Conservation (phyloP, 2,329 filamentous ascomycete species). For the Aspergillus sp. region DNA sequence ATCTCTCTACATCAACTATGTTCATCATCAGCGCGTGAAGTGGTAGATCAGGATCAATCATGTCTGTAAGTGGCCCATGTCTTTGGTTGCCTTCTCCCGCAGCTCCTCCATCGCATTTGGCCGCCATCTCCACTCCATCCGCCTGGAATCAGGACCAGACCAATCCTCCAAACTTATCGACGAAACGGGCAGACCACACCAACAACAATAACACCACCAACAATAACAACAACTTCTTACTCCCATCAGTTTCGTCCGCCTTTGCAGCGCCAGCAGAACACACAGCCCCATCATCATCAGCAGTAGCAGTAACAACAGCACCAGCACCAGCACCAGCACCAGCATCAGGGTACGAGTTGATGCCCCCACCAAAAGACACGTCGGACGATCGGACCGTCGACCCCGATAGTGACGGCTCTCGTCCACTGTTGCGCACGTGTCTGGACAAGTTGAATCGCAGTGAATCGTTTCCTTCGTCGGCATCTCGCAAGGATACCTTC, state of each 20-base stretch:
- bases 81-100: conserved; percentile 27
- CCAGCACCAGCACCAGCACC: background rate
- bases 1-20: too few species aligned
- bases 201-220: conserved; percentile 9
- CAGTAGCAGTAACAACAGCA: too few species aligned
- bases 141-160: background rate
- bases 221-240: conserved; percentile 19
- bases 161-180: background rate
- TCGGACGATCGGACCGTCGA: conserved; percentile 9
- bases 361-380: conserved; percentile 6
- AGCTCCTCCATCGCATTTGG: conserved; percentile 21
- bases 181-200: too few species aligned
- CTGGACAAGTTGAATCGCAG: conserved; percentile 19
- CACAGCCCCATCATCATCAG: too few species aligned
- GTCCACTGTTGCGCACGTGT: conserved; percentile 16
- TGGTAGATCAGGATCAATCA: conserved; percentile 5
- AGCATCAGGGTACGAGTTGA: conserved; percentile 7
- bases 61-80: conserved; percentile 32
- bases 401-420: conserved; percentile 8
- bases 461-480: conserved; percentile 9
- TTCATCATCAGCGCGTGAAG: too few species aligned
- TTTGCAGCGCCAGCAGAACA: background rate
- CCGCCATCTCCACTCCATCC: conserved; percentile 19
- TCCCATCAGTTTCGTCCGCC: conserved; percentile 12
- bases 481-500: conserved; percentile 6